A percentile compares a stretch with the other conserved stretches of the same genome.
Evolutionary conservation across 2,329 filamentous ascomycete genomes (phyloP).

Genomic region (Paraconiothyrium brasiliense): DNA sequence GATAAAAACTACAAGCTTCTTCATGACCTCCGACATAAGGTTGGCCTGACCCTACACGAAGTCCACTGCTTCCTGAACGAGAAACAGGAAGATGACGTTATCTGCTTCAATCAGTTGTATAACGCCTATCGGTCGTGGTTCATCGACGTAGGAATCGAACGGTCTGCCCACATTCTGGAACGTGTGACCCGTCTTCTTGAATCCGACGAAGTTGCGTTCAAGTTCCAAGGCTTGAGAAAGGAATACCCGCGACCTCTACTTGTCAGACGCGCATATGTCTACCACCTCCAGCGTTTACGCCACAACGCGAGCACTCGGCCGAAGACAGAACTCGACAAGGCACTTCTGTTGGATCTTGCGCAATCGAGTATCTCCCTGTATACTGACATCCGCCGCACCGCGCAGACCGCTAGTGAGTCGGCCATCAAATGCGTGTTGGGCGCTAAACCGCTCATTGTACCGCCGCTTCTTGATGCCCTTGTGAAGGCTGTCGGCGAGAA

Average conservation of each 20-base stretch:
- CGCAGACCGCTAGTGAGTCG: slow-evolving; percentile 90
- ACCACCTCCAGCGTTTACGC: slow-evolving; percentile 91
- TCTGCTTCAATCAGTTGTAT: slow-evolving; percentile 92
- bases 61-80: slow-evolving; percentile 85
- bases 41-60: slow-evolving; percentile 81
- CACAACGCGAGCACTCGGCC: slow-evolving; percentile 90
- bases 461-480: slow-evolving; percentile 81
- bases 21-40: slow-evolving; percentile 80
- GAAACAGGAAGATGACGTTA: slow-evolving; percentile 93
- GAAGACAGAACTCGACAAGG: slow-evolving; percentile 89
- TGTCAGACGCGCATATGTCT: slow-evolving; percentile 90
- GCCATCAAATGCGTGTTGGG: slow-evolving; percentile 92
- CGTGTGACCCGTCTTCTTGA: slow-evolving; percentile 84
- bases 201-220: slow-evolving; percentile 90
- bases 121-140: slow-evolving; percentile 96
- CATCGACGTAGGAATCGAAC: slow-evolving; percentile 94
- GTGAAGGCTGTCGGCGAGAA: slow-evolving; percentile 79
- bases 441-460: slow-evolving; percentile 87
- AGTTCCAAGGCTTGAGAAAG: slow-evolving; percentile 91
- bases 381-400: slow-evolving; percentile 93
- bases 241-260: slow-evolving; percentile 92
- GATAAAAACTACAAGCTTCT: slow-evolving; percentile 73
- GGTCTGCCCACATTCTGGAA: slow-evolving; percentile 92
- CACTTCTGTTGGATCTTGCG: slow-evolving; percentile 83
- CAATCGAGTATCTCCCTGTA: slow-evolving; percentile 91